Evolutionary conservation across 768 basidiomycete genomes (phyloP), one percentile per base, ranked within the genome.

Genomic region (Pleurotus pulmonarius): DNA sequence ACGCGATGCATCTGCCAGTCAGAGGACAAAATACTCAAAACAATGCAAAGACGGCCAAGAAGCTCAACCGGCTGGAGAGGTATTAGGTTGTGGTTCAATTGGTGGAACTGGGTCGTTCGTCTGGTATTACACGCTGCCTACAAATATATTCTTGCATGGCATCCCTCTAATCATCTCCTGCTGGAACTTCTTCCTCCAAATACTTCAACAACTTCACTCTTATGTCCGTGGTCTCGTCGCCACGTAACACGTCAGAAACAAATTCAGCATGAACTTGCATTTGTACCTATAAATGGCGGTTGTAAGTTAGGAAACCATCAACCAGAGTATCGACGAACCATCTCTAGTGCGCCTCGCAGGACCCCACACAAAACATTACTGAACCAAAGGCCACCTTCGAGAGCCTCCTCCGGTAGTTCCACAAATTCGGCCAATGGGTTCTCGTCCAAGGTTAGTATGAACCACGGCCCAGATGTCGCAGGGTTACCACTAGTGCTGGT

Each of bases 351-450:
- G 3, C 97, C 97, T 52, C 95, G 77, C 48, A 98, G 70, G 6
- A 98, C 96, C 4, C 97, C 97, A 65, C 94, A 96, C 1, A 97
- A 75, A 43, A 98, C 88, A 70, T 98, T 98, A 71, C 92, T 94
- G 70, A 94, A 98, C 92, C 94, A 97, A 37, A 99, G 72, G 1
- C 94, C 95, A 15, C 93, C 93, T 65, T 96, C 92, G 24, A 95
- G 75, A 1, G 83, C 94, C 62, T 97, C 94, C 51, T 94, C 90
- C 0, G 97, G 96, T 18, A 99, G 78, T 67, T 98, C 97, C 20
- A 96, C 96, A 70, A 99, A 98, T 65, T 99, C 97, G 6, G 94
- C 86, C 57, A 99, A 69, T 0, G 97, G 97, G 67, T 99, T 99
- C 68, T 99, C 97, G 55, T 98, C 97, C 5, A 99, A 73, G 0